Evolutionary conservation across 345 rosid species (phyloP), one percentile per base, ranked within the genome.

Genomic region (Brassica carinata): DNA sequence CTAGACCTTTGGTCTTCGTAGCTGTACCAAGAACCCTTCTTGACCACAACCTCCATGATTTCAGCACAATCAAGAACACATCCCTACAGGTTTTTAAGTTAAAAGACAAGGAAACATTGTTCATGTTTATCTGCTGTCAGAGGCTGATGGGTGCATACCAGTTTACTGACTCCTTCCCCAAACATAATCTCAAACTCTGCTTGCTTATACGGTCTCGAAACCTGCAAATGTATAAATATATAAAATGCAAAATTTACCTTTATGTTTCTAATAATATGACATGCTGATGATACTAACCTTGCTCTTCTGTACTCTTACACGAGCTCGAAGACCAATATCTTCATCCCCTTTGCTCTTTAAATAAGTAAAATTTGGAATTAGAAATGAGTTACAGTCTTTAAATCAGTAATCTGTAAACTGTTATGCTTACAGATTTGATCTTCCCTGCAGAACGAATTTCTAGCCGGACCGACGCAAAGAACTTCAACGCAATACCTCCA

Each of bases 11-110:
- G 93, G 64, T 95, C 99, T 70, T 91, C 93, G 76, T 87, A 93
- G 83, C 98, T 93, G 85, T 95, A 95, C 99, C 99, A 95, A 75
- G 99, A 89, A 36, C 99, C 98, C 59, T 93, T 95, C 86, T 91
- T 95, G 33, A 87, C 84, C 57, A 93, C 93, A 72, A 90, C 84
- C 77, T 90, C 93, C 94, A 91, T 88, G 82, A 84, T 82, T 72
- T 95, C 98, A 77, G 98, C 96, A 81, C 94, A 90, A 84, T 93
- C 99, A 82, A 92, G 85, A 84, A 93, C 62, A 77, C 99, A 95
- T 69, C 98, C 99, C 97, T 95, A 85, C 85, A 81, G 43, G 26
- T 83, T 4, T 15, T 62, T 69, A 51, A 79, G 85, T 53, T 79
- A 77, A 67, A n/a, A 53, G 5, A 36, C 55, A 43, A 84, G 4